A percentile compares a stretch with the other conserved stretches of the same genome.
phyloP scores from a whole-genome alignment of 2,329 filamentous ascomycete genomes.

The Claviceps digitariae region DNA sequence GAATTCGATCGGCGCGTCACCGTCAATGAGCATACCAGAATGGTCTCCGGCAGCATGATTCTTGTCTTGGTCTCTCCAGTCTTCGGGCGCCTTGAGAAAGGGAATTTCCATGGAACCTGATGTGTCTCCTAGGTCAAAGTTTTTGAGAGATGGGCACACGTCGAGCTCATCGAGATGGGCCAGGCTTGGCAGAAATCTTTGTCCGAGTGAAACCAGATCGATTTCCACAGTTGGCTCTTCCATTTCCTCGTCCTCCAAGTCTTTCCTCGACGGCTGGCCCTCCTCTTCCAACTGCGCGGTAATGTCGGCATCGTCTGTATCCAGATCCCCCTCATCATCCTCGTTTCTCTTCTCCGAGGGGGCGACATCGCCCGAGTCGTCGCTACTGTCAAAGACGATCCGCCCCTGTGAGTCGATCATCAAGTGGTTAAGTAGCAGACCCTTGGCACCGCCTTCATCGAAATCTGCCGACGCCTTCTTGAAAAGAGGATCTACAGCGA shows the following conservation, averaged over 20 bases:
- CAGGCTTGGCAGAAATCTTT: slow-evolving; percentile 78
- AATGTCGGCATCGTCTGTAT: slow-evolving; percentile 15
- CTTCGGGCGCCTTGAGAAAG: slow-evolving; percentile 78
- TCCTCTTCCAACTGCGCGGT: slow-evolving; percentile 27
- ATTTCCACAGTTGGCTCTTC: slow-evolving; percentile 52
- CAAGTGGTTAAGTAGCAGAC: slow-evolving; percentile 87
- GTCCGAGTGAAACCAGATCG: slow-evolving; percentile 60
- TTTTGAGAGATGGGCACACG: slow-evolving; percentile 88
- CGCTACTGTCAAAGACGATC: slow-evolving; percentile 97
- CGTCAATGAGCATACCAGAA: slow-evolving; percentile 74
- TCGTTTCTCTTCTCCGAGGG: slow-evolving; percentile 21
- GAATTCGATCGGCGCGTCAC: slow-evolving; percentile 72
- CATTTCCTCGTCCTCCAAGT: slow-evolving; percentile 21
- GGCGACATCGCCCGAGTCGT: slow-evolving; percentile 52
- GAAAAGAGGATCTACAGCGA: slow-evolving; percentile 94
- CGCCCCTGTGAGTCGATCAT: slow-evolving; percentile 83
- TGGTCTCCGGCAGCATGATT: slow-evolving; percentile 48
- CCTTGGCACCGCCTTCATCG: slow-evolving; percentile 94
- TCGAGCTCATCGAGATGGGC: slow-evolving; percentile 68
- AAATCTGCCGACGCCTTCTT: slow-evolving; percentile 98
- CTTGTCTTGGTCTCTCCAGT: slow-evolving; percentile 63
- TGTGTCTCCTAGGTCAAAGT: slow-evolving; percentile 78
- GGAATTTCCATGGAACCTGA: slow-evolving; percentile 79
- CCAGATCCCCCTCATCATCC: slow-evolving; percentile 24
- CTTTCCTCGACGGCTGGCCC: slow-evolving; percentile 29